Evolutionary conservation across 352 stramenopile genomes (phyloP), one percentile per base, ranked within the genome.

Genomic region (Globisporangium recalcitrans): DNA sequence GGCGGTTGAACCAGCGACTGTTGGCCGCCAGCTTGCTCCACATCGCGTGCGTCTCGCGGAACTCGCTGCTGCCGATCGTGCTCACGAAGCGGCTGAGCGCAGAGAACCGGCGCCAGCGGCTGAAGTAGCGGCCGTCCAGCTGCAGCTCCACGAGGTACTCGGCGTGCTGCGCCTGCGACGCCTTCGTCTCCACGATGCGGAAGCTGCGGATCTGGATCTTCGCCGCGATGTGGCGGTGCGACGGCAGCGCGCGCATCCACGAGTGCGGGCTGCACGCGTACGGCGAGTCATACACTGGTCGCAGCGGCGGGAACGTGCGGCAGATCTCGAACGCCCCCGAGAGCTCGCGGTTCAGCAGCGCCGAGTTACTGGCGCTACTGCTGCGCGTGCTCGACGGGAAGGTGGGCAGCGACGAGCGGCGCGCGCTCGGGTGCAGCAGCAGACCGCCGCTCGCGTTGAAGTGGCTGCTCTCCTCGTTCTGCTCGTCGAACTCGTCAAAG

Each of bases 171-270:
- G 68, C 75, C 53, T 75, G 75, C 8, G 64, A 82, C 14, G 24
- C 58, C 42, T 72, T 70, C 16, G 67, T 66, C 63, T 89, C 78
- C 8, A 93, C 82, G 58, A 93, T 91, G 10, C 85, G 82, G 69
- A 93, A 93, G 68, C 78, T 91, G 44, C 79, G 82, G 62, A 93
- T 87, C 70, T 90, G 77, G 47, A 93, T 79, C 62, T 89, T 90
- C 54, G 80, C 85, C 2, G 78, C 80, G 44, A 91, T 86, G 56
- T 90, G 85, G 14, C 82, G 80, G 63, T 89, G 71, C n/a, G 82
- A 88, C 44, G 79, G 77, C 38, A 93, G 63, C 29, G 68, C 63
- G 9, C 72, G 80, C 62, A 93, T 72, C 75, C 84, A 93, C 53
- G 72, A 19, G 69, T 89, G 77, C 54, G 74, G 70, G 61, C 78